Evolutionary conservation across 2,329 filamentous ascomycete species (phyloP).

Genomic region (Penicillium sp.): DNA sequence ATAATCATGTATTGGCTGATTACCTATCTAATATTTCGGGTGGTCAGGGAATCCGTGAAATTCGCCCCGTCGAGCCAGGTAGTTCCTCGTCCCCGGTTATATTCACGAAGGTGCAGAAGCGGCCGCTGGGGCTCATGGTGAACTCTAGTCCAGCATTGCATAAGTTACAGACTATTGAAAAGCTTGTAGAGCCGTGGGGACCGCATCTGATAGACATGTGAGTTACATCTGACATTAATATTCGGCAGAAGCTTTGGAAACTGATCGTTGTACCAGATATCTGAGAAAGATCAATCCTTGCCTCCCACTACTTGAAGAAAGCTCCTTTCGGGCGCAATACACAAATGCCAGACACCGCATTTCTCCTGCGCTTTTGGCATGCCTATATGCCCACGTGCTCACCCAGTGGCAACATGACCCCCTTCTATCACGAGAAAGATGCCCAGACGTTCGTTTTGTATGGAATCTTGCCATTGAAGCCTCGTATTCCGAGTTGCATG

Average conservation of each 20-base stretch:
- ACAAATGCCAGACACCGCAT: constrained; percentile 37
- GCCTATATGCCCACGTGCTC: constrained; percentile 45
- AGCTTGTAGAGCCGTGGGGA: constrained; percentile 34
- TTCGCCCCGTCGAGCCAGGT: constrained; percentile 15
- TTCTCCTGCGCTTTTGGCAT: constrained; percentile 46
- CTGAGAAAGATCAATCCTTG: constrained; percentile 45
- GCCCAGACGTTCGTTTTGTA: constrained; percentile 47
- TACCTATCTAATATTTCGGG: constrained; percentile 38
- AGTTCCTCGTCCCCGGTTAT: constrained; percentile 17
- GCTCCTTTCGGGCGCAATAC: constrained; percentile 40
- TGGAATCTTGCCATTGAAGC: constrained; percentile 52
- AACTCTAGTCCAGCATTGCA: constrained; percentile 2
- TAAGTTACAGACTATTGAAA: constrained; percentile 40
- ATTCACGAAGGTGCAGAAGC: constrained; percentile 15
- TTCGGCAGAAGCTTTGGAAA: neutral
- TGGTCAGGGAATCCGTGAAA: constrained; percentile 11
- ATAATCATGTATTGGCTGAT: constrained; percentile 47
- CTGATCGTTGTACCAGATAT: constrained; percentile 31
- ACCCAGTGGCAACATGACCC: constrained; percentile 44
- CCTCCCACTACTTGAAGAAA: constrained; percentile 48
- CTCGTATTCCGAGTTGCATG: constrained; percentile 47
- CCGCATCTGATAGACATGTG: neutral
- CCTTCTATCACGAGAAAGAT: constrained; percentile 27
- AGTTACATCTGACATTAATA: neutral
- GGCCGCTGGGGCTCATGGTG: constrained; percentile 5